Percentiles rank a stretch among this genome's conserved stretches.
Evolutionary conservation across 1,284 basidiomycete genomes (phyloP).

Genomic region (Fomes fomentarius): DNA sequence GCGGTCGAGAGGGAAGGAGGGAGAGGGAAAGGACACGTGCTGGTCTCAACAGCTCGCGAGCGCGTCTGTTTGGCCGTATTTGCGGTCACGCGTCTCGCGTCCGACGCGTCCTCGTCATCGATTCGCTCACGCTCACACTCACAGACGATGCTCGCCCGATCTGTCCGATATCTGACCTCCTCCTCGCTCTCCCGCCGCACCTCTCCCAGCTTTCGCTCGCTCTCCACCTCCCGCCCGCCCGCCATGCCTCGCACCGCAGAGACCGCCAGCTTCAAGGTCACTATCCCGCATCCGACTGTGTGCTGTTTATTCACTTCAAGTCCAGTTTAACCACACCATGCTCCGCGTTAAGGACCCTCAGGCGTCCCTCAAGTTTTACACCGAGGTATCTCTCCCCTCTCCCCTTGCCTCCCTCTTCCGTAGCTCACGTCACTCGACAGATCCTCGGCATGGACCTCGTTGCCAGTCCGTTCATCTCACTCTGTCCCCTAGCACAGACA

Average conservation of each 20-base stretch:
- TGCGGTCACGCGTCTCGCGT: conserved; percentile 26
- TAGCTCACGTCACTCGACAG: conserved; percentile 35
- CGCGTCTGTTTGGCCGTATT: conserved; percentile 31
- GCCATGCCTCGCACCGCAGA: conserved; percentile 67
- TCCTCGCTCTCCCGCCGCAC: neutral
- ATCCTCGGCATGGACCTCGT: conserved; percentile 89
- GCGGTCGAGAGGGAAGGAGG: neutral
- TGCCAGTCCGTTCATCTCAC: conserved; percentile 43
- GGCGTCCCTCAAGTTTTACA: conserved; percentile 76
- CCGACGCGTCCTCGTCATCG: neutral
- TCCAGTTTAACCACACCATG: conserved; percentile 90
- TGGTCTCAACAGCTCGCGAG: conserved; percentile 22
- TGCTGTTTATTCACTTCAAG: neutral
- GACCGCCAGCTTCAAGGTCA: conserved; percentile 67
- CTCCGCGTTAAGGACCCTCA: conserved; percentile 90
- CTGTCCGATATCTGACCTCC: neutral
- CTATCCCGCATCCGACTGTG: neutral
- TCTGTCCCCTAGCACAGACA: neutral
- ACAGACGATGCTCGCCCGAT: neutral
- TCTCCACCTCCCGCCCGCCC: conserved; percentile 9
- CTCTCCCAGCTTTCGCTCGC: conserved; percentile 2
- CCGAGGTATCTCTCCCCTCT: conserved; percentile 49
- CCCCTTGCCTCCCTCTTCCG: neutral
- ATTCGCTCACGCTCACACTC: no score
- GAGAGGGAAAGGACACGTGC: conserved; percentile 16